Evolutionary conservation across 2,329 filamentous ascomycete species (phyloP).

Genomic region (Diplodia scrobiculata): DNA sequence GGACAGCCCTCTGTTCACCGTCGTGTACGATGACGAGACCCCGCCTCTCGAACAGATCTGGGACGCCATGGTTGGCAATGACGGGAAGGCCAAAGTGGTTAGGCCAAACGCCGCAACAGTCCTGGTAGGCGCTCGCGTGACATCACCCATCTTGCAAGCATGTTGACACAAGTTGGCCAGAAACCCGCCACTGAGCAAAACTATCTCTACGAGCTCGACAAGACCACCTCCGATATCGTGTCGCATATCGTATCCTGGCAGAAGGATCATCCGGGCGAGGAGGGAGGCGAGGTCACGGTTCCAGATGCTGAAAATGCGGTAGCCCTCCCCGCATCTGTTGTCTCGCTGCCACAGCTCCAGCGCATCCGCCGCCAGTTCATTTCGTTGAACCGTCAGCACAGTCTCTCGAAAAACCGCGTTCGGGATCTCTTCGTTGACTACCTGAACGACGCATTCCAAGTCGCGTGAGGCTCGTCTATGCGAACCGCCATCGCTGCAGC

Average conservation of each 20-base stretch:
- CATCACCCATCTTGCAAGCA: background rate
- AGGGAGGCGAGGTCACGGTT: conserved; percentile 61
- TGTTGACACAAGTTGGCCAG: conserved; percentile 34
- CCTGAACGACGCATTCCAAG: conserved; percentile 43
- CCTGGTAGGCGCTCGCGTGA: conserved; percentile 44
- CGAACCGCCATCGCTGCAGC: background rate
- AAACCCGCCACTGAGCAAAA: conserved; percentile 66
- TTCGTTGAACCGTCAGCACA: conserved; percentile 69
- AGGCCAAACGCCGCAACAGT: conserved; percentile 76
- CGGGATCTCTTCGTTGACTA: conserved; percentile 46
- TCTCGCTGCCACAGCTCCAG: conserved; percentile 75
- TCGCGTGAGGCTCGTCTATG: background rate
- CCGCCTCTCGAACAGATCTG: conserved; percentile 71
- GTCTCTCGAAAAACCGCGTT: conserved; percentile 45
- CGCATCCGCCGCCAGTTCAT: conserved; percentile 77
- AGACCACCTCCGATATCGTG: conserved; percentile 75
- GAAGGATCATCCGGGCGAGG: conserved; percentile 64
- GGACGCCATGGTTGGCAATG: conserved; percentile 66
- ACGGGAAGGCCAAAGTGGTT: conserved; percentile 67
- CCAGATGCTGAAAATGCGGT: conserved; percentile 60
- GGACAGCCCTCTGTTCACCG: conserved; percentile 80
- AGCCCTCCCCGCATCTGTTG: conserved; percentile 64
- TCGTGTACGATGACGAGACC: conserved; percentile 73
- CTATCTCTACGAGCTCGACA: conserved; percentile 78
- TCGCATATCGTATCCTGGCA: conserved; percentile 69